A percentile compares a stretch with the other conserved stretches of the same genome.
Conservation (phyloP, 139 green algal genomes). For the Closterium sp. region DNA sequence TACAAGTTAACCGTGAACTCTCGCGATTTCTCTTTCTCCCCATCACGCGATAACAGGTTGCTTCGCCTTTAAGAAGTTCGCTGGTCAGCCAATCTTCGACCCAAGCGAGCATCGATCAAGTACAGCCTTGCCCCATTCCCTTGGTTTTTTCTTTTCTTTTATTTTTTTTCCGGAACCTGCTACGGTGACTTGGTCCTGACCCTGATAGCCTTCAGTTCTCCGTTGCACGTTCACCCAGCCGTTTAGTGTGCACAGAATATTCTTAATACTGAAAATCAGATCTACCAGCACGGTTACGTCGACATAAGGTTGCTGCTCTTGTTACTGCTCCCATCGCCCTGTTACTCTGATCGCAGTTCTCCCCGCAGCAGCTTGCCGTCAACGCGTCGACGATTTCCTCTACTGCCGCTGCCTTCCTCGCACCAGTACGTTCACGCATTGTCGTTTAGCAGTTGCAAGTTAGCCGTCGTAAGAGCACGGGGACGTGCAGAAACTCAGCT, state of each 20-base stretch:
- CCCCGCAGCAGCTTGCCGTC: background rate
- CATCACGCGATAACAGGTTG: background rate
- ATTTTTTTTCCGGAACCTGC: background rate
- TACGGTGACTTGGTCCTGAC: background rate
- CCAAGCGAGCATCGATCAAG: background rate
- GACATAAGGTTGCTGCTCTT: background rate
- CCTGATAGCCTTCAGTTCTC: background rate
- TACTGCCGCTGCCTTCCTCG: background rate
- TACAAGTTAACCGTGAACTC: background rate
- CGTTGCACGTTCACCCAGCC: background rate
- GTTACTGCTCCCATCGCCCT: background rate
- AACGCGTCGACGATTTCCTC: background rate
- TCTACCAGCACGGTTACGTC: background rate
- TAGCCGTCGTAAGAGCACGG: background rate
- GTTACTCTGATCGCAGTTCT: background rate
- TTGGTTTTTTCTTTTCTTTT: background rate
- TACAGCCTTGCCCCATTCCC: background rate
- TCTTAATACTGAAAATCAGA: too few relatives aligned
- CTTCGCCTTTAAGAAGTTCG: background rate
- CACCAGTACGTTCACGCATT: background rate
- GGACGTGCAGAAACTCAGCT: background rate
- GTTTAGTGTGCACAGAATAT: background rate
- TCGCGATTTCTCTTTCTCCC: background rate
- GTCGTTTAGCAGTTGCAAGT: background rate
- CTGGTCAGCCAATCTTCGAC: background rate